Percentiles rank a stretch among this genome's conserved stretches.
These are phyloP conservation scores for Aspergillus versicolor DNA, from an alignment of 2,329 filamentous ascomycete species.

Conservation along the genomic window DNA sequence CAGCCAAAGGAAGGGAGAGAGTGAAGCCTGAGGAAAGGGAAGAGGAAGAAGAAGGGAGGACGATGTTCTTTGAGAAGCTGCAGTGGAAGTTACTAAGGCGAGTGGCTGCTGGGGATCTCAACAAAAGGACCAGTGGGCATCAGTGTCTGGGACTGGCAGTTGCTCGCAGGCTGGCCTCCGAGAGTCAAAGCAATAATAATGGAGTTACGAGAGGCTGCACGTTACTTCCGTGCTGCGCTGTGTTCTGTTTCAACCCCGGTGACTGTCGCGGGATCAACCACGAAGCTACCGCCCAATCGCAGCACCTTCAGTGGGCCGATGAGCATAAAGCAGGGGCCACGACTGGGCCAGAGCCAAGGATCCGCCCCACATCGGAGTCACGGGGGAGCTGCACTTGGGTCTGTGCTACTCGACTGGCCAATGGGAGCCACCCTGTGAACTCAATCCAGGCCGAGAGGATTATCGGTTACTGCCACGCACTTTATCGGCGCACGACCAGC, in stretches of 20 bases:
- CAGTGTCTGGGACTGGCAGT: neutral
- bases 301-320: constrained; percentile 1
- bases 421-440: neutral
- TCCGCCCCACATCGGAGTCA: constrained; percentile 15
- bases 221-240: constrained; percentile 7
- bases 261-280: constrained; percentile 23
- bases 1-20: constrained; percentile 2
- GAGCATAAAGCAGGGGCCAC: constrained; percentile 20
- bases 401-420: constrained; percentile 7
- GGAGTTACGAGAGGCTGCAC: constrained; percentile 2
- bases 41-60: constrained; percentile 9
- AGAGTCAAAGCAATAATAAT: neutral
- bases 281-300: constrained; percentile 12
- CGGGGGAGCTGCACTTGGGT: constrained; percentile 15
- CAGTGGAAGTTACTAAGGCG: neutral
- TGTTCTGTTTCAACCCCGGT: constrained; percentile 13
- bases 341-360: constrained; percentile 21
- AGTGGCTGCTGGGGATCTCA: neutral
- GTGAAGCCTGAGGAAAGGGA: neutral
- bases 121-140: too few species aligned
- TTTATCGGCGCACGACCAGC: neutral
- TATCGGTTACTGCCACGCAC: constrained; percentile 7
- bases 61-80: constrained; percentile 4
- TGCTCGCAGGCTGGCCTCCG: neutral
- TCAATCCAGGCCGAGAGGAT: constrained; percentile 7